Evolutionary conservation across 1,139 yeast species (phyloP).

Genomic region (Yamadazyma taylorii): DNA sequence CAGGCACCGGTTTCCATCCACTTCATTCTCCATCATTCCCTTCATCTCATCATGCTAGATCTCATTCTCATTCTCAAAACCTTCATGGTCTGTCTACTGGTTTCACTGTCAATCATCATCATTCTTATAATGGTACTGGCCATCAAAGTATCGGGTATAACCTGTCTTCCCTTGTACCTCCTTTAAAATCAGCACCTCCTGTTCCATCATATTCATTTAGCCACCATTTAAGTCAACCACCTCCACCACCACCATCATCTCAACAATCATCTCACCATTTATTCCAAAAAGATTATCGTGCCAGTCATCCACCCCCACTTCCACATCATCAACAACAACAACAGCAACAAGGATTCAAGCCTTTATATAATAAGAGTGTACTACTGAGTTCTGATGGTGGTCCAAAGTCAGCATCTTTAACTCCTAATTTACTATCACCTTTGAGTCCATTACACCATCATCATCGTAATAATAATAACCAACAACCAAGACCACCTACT

Average conservation of each 20-base stretch:
- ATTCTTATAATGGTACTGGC: not conserved
- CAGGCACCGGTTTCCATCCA: not conserved
- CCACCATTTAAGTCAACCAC: constrained; percentile 15
- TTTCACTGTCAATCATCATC: not conserved
- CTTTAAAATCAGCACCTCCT: constrained; percentile 19
- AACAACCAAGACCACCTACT: constrained; percentile 1
- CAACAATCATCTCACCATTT: constrained; percentile 9
- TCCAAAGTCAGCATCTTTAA: constrained; percentile 22
- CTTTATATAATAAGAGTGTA: constrained; percentile 11
- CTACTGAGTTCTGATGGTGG: constrained; percentile 5
- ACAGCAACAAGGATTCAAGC: constrained; percentile 3
- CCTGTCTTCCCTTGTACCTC: not conserved
- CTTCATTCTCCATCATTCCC: constrained; percentile 1
- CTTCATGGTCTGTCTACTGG: not conserved
- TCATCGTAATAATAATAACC: constrained; percentile 3
- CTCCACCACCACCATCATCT: constrained; percentile 2
- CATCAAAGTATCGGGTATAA: not conserved
- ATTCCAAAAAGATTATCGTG: too few relatives aligned
- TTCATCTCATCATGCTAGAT: not conserved
- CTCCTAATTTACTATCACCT: constrained; percentile 40
- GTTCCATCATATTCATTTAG: constrained; percentile 16
- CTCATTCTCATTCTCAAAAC: constrained; percentile 1
- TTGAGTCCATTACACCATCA: constrained; percentile 45
- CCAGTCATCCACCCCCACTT: constrained; percentile 7
- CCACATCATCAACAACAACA: not conserved